Evolutionary conservation across 1,139 yeast genomes (phyloP), one percentile per base, ranked within the genome.

Genomic region (Entelexis sorbosivorans): DNA sequence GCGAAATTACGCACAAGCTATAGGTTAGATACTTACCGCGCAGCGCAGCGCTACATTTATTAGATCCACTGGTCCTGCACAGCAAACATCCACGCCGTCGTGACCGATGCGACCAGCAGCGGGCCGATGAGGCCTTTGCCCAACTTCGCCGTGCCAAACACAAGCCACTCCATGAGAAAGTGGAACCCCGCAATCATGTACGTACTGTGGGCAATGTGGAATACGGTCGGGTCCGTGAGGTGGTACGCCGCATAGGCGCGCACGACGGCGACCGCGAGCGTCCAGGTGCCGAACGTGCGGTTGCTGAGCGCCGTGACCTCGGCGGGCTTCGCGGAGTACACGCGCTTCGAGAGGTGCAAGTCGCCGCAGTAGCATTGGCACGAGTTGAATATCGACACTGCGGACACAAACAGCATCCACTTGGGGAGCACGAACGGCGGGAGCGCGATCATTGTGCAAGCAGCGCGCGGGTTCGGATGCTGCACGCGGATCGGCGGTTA

Each of bases 201-300:
- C n/a, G 94, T 81, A 68, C 84, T 82, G 63, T 86, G 76, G 31
- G 93, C 82, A 60, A 91, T 73, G 61, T 85, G 81, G 66, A 79
- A 91, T 50, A 88, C 77, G 55, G 80, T 82, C 28, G 79, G 78
- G 61, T 81, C 78, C 53, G 71, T 69, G 56, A 85, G 70, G 64
- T 84, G 73, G 67, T 82, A 82, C 7, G 98, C 94, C 46, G 95
- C 96, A 64, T 85, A 88, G 59, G 82, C 74, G 64, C 98, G 78
- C 48, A 91, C 80, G 42, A 91, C 73, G 2, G 95, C 78, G 1
- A 96, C 82, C 59, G 89, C 75, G 49, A 89, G 72, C 0, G 98
- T 91, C 98, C 98, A 91, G 1, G 98, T 91, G 31, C 98, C 98
- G 67, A 91, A 91, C 0, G 98, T 91, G 62, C 98, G 77, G 10